These are phyloP conservation scores for Euclidium syriacum DNA, from an alignment of 345 rosid genomes.

Conservation along the genomic window DNA sequence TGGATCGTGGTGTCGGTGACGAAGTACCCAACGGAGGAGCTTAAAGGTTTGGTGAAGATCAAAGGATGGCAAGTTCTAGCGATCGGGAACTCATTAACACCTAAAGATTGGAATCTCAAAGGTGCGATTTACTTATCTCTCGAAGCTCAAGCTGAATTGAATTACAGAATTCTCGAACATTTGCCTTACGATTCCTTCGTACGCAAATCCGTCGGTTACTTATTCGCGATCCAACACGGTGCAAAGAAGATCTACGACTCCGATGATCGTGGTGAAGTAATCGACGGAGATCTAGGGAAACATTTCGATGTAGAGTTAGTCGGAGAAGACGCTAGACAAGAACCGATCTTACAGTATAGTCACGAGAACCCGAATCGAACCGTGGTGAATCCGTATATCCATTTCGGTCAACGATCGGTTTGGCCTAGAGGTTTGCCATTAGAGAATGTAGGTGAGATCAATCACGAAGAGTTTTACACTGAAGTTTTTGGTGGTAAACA, in stretches of 20 bases:
- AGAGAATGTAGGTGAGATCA: constrained; percentile 82
- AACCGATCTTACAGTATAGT: constrained; percentile 70
- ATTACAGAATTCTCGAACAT: constrained; percentile 56
- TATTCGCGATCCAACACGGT: constrained; percentile 94
- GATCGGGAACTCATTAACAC: constrained; percentile 77
- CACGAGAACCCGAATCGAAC: constrained; percentile 79
- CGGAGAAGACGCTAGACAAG: constrained; percentile 88
- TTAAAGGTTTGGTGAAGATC: constrained; percentile 49
- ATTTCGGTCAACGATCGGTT: constrained; percentile 93
- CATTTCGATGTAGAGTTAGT: constrained; percentile 87
- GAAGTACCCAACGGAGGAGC: constrained; percentile 57
- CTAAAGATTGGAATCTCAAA: constrained; percentile 79
- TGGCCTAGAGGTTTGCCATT: constrained; percentile 98
- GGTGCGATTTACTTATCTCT: constrained; percentile 81
- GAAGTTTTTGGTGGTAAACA: constrained; percentile 92
- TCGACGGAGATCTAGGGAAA: constrained; percentile 73
- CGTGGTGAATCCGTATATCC: constrained; percentile 83
- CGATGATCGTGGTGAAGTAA: constrained; percentile 86
- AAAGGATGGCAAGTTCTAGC: constrained; percentile 92
- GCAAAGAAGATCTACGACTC: constrained; percentile 89
- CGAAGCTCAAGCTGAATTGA: constrained; percentile 69
- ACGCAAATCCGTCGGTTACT: constrained; percentile 79
- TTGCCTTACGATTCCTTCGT: constrained; percentile 76
- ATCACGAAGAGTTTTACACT: constrained; percentile 80
- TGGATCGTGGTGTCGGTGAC: constrained; percentile 92